Evolutionary conservation across 2,329 filamentous ascomycete genomes (phyloP), one percentile per base, ranked within the genome.

Genomic region (Trichoderma simmonsii): DNA sequence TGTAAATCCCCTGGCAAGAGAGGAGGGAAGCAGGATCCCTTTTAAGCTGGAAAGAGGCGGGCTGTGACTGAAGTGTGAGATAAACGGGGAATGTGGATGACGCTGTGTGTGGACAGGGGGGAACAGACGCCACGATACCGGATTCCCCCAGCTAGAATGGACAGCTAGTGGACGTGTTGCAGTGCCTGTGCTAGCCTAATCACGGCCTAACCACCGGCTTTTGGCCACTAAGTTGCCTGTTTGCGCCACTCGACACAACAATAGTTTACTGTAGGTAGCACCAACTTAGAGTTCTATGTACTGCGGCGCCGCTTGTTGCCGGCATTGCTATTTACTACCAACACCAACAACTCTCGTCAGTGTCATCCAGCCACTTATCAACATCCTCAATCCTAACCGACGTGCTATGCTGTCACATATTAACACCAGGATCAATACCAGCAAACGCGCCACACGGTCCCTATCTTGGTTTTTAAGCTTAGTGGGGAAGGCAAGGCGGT

Each of bases 81-180:
- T 34, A 34, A 61, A 60, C 28, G 57, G 57, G 67, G 67, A 70
- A 70, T 70, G 67, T 62, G 67, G 67, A 70, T 70, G 67, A 70
- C 67, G 67, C 67, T 62, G 15, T 11, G 15, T 11, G 66, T 21
- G 28, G 34, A 32, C 56, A 57, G n/a, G 66, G 66, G 36, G 64
- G 64, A 21, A 34, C 30, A 32, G 26, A 30, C 65, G 65, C 65
- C 65, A 69, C 65, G 56, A 56, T 36, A 21, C 43, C 43, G n/a
- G 43, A 51, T 21, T 51, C 39, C 43, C 43, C 43, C 43, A 51
- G 43, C 43, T 51, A 51, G 9, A 51, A n/a, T 51, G 18, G 43
- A 51, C 43, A 21, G 43, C 39, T 43, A 43, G 15, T 18, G 34
- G 34, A 43, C 39, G 43, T 51, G 1, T 21, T 21, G 18, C 28